Evolutionary conservation across 768 basidiomycete species (phyloP), one percentile per base, ranked within the genome.

Genomic region (Suillus plorans): DNA sequence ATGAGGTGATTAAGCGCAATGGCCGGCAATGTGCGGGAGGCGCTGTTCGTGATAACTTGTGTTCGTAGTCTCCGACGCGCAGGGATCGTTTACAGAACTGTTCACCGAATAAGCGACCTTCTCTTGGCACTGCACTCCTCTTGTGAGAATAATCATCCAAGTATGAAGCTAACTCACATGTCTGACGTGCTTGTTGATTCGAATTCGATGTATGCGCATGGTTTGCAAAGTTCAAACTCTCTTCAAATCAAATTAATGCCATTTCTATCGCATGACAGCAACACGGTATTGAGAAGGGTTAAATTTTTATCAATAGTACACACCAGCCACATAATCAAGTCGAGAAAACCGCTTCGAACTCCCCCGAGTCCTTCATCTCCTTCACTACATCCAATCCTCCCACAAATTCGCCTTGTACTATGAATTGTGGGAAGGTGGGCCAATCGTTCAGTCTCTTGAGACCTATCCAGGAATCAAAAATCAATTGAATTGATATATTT

Each of bases 311-410:
- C 12, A 31, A 42, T 5, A 28, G 41, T 42, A 59, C 41, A 59
- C 6, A 42, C 20, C 41, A 42, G 58, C 28, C 41, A 42, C 22
- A 28, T 10, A 42, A 18, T 59, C 58, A 59, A 41, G 4, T 12
- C 42, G 4, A 42, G 39, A 76, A 34, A 28, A 80, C 37, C 58
- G 91, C 86, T 61, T 80, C 74, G 64, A 96, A 84, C 77, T 97
- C 95, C 25, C 90, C 94, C 64, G 73, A 89, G 39, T 89, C 85
- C 16, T 85, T 85, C 91, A 96, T 91, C 79, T 98, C 97, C 74
- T 87, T 85, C 28, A 96, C 85, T 60, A 99, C 89, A 73, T 99
- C 97, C 60, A 99, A 78, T 5, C 97, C 97, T n/a, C 97, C 97
- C 18, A 97, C 88, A 20, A 99, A 83, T 74, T 98, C 94, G 6